A percentile compares a stretch with the other conserved stretches of the same genome.
These are phyloP conservation scores for Corchorus olitorius DNA, from an alignment of 345 rosid genomes.

Conservation along the genomic window DNA sequence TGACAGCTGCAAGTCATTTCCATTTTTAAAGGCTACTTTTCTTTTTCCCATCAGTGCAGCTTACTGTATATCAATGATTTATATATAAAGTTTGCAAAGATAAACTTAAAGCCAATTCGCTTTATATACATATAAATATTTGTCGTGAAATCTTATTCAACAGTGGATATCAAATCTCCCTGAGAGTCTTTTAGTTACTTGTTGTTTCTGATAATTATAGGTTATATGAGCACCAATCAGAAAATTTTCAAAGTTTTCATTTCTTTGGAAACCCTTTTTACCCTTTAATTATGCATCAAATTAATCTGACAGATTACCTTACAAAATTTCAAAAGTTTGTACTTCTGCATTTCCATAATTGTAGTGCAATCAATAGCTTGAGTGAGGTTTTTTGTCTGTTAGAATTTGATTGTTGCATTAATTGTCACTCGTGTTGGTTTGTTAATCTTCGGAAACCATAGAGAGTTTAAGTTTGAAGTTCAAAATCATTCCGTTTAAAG, in stretches of 20 bases:
- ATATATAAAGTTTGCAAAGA: background rate
- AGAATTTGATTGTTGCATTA: background rate
- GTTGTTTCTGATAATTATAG: background rate
- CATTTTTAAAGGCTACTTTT: constrained; percentile 5
- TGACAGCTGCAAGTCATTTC: constrained; percentile 16
- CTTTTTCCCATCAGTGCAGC: constrained; percentile 5
- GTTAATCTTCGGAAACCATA: background rate
- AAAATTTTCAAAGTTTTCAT: background rate
- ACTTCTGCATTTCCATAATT: background rate
- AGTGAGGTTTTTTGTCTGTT: background rate
- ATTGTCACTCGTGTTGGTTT: background rate
- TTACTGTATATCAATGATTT: background rate
- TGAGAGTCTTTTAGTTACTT: background rate
- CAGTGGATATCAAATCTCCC: background rate
- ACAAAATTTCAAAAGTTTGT: background rate
- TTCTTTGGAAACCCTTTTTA: background rate
- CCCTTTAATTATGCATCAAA: no score
- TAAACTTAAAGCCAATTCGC: background rate
- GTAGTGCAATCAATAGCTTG: constrained; percentile 2
- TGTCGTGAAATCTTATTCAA: background rate
- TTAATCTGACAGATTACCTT: background rate
- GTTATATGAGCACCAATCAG: background rate
- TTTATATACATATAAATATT: background rate
- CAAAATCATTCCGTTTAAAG: background rate
- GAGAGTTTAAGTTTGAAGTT: background rate